Percentiles rank a stretch among this genome's conserved stretches.
phyloP scores from a whole-genome alignment of 768 basidiomycete genomes.

The Lyophyllum semitale region DNA sequence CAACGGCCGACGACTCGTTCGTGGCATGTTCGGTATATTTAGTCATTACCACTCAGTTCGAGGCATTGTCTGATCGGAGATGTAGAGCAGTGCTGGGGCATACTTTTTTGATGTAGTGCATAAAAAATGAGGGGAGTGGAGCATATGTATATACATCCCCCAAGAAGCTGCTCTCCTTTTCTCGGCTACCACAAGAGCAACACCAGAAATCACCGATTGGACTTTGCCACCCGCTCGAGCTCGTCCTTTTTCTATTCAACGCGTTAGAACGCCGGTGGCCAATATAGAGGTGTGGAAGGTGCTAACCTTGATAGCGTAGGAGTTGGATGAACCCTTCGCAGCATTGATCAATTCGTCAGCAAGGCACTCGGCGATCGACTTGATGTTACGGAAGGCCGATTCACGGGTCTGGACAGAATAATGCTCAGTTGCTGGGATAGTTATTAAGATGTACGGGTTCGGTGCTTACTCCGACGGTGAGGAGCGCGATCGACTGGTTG shows the following conservation, averaged over 20 bases:
- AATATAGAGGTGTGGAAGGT: not conserved
- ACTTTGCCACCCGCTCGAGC: constrained; percentile 99
- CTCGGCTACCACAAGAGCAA: constrained; percentile 11
- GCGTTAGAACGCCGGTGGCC: not conserved
- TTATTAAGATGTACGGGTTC: not conserved
- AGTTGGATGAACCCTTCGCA: constrained; percentile 99
- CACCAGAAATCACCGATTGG: constrained; percentile 84
- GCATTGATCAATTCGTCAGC: constrained; percentile 99
- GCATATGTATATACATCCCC: constrained; percentile 14
- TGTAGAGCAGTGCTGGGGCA: not conserved
- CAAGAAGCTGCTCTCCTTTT: constrained; percentile 15
- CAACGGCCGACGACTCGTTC: too few relatives aligned
- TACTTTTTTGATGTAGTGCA: constrained; percentile 6
- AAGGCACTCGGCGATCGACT: constrained; percentile 97
- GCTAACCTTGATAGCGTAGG: constrained; percentile 96
- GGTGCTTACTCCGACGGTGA: constrained; percentile 88
- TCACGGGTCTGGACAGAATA: constrained; percentile 81
- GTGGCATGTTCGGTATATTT: too few relatives aligned
- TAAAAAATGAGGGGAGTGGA: constrained; percentile 4
- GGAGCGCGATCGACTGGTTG: constrained; percentile 94
- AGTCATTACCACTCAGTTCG: too few relatives aligned
- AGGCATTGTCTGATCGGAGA: too few relatives aligned
- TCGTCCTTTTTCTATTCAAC: constrained; percentile 91
- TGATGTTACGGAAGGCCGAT: constrained; percentile 99
- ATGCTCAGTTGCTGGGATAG: not conserved